A percentile compares a stretch with the other conserved stretches of the same genome.
Evolutionary conservation across 139 green algal genomes (phyloP).

Genomic region (Haematococcus sp.): DNA sequence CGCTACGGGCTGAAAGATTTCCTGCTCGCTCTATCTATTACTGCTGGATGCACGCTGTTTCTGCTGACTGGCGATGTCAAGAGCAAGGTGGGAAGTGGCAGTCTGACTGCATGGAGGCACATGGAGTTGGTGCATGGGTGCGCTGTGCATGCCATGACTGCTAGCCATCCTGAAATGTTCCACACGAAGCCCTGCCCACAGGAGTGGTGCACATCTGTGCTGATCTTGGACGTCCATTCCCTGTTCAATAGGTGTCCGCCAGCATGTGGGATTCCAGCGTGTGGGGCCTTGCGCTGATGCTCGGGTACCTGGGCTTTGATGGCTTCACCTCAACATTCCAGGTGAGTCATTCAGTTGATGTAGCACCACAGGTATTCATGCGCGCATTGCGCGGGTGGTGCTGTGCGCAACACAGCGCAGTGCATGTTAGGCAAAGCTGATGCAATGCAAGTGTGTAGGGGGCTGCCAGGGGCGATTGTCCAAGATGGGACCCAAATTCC

Average conservation of each 20-base stretch:
- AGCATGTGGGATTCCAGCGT: constrained; percentile 30
- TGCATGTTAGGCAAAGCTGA: not conserved
- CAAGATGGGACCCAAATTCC: too few relatives aligned
- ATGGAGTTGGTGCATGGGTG: not conserved
- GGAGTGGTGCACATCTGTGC: not conserved
- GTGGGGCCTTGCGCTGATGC: constrained; percentile 84
- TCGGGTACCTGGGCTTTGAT: constrained; percentile 92
- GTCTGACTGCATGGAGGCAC: too few relatives aligned
- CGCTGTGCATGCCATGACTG: not conserved
- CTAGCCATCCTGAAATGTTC: too few relatives aligned
- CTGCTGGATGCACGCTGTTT: constrained; percentile 86
- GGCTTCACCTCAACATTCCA: constrained; percentile 99
- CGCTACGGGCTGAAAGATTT: constrained; percentile 83
- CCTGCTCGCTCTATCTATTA: constrained; percentile 72
- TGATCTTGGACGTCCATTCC: too few relatives aligned
- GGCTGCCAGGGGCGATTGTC: too few relatives aligned
- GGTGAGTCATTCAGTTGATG: constrained; percentile 26
- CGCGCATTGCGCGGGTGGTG: too few relatives aligned
- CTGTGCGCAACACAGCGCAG: too few relatives aligned
- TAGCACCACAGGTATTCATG: not conserved
- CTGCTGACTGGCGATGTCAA: constrained; percentile 52
- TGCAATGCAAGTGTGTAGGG: too few relatives aligned
- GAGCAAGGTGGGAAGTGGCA: constrained; percentile 36
- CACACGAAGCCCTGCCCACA: too few relatives aligned
- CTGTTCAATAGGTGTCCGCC: not conserved